Base-by-base conservation (phyloP, 768 basidiomycete genomes). In the Hygrophoropsis aurantiaca region DNA sequence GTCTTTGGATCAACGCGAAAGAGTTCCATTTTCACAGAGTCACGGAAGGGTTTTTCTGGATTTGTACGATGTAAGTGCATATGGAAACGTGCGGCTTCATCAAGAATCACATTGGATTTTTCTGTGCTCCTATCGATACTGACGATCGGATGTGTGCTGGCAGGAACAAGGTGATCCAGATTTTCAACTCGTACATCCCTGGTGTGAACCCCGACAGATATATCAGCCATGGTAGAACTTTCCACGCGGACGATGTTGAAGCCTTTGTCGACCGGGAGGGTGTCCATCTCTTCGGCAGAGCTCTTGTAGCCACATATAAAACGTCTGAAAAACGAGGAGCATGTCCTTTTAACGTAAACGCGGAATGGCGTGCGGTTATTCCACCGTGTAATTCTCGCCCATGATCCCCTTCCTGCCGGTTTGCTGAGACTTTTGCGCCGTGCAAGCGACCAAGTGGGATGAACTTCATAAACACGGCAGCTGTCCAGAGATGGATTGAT, bases 71-170 rank as follows among this genome's bases (percentile, higher is more conserved):
- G 69, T 9, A 84, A 73, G 58, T 84, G 81, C 42, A 78, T 73
- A 48, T 81, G 74, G 61, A 82, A 84, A 26, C 73, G 74, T 6
- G 82, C 80, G 5, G 81, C 81, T 39, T 78, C 78, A 47, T 79
- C 74, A 20, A 83, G 64, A 25, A 80, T 65, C 49, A 78, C 71
- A 18, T 58, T 57, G 18, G 65, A 58, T 44, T 63, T 59, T 48
- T 52, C 61, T 51, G 61, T 65, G 30, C 68, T 65, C 40, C 50
- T 47, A 32, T 66, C 62, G 44, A 78, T 66, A 49, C 66, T 68
- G 23, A 78, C 55, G 24, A 65, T 60, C 18, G 65, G 68, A 20
- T 64, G 66, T 36, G 66, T 62, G 47, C 64, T 65, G 19, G 68
- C 51, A 24, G 69, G 58, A 32, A 74, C 56, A 38, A 74, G 62